phyloP scores from a whole-genome alignment of 345 rosid genomes.

The Populus nigra region DNA sequence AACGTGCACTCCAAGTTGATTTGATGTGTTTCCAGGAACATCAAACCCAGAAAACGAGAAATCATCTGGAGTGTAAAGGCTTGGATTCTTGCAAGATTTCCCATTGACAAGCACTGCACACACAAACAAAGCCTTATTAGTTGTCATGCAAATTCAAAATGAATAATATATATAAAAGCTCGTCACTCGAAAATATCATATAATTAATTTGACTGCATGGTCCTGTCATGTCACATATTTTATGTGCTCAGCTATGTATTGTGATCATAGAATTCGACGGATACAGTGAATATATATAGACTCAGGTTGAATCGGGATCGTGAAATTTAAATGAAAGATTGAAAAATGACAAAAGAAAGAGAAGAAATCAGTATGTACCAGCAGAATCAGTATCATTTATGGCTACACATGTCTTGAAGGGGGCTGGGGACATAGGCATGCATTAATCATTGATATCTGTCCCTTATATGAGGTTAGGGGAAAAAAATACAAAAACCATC shows the following conservation, averaged over 20 bases:
- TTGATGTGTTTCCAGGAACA: neutral
- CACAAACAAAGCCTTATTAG: neutral
- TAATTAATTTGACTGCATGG: neutral
- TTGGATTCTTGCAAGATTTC: no score
- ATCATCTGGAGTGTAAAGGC: neutral
- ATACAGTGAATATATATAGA: neutral
- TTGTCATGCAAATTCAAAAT: neutral
- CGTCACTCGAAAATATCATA: neutral
- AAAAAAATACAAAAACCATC: no score
- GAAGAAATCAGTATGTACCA: neutral
- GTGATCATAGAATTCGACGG: neutral
- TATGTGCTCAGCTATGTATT: neutral
- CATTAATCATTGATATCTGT: no score
- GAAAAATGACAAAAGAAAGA: neutral
- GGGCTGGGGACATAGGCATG: slow-evolving; percentile 17
- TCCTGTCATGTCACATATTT: neutral
- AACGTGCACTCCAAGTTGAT: neutral
- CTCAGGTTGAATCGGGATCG: neutral
- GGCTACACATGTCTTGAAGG: slow-evolving; percentile 13
- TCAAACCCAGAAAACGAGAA: neutral
- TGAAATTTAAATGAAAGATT: neutral
- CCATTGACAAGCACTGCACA: no score
- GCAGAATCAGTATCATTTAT: neutral
- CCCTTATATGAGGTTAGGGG: no score
- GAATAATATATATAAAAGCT: neutral